Base-by-base conservation (phyloP, 257 asterid genomes). In the Lavandula angustifolia region DNA sequence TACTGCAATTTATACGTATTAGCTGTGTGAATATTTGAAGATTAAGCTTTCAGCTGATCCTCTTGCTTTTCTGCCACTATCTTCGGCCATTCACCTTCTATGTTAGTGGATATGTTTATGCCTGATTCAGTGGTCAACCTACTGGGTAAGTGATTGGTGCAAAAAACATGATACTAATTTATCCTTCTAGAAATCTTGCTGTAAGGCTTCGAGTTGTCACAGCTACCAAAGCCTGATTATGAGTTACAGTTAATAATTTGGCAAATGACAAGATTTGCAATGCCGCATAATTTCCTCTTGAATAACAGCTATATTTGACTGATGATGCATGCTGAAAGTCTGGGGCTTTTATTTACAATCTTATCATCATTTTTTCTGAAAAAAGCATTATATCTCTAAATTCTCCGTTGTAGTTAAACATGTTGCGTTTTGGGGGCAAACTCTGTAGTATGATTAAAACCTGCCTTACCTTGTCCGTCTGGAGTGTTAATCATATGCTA, bases 281-380 rank as follows among this genome's bases (percentile, higher is more conserved):
- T 52, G 54, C 46, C 60, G 31, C 40, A 3, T 17, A 56, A 34
- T 14, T 56, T 33, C 42, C 54, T 35, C 58, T 8, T 52, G 22
- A 14, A 64, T 37, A 44, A 49, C 46, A 71, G 48, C 54, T 54
- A 11, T 54, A 62, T 32, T 54, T 62, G 60, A 34, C 42, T 51
- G 49, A 13, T 62, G 34, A 29, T 18, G 51, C 48, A 14, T 33
- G 8, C 35, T 2, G 32, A n/a, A 22, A 27, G 41, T 56, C 7
- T 3, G 29, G 60, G 43, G 27, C 46, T 56, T 43, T 9, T 27
- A 13, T 34, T 22, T 3, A 14, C 18, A 27, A 18, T 6, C 18
- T 50, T 38, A 57, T 33, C 67, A 49, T 42, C 63, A 22, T 22
- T 22, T 22, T 22, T 22, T 22, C 2, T 2, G 1, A 22, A 22